phyloP scores from a whole-genome alignment of 352 stramenopile genomes.

The Phytophthora citrophthora region DNA sequence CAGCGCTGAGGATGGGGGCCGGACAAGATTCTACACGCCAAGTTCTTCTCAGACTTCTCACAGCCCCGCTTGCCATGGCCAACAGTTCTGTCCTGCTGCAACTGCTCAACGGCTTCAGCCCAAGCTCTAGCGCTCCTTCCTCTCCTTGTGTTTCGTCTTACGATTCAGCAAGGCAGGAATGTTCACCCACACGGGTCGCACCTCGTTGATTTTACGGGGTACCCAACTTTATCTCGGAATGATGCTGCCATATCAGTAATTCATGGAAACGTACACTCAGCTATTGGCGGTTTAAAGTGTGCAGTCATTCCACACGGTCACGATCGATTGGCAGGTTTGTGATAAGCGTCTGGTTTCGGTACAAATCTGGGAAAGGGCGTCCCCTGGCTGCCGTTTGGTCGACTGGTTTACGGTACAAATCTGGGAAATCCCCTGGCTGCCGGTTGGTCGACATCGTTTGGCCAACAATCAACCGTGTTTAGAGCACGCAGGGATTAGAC shows the following conservation, averaged over 20 bases:
- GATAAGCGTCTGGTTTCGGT: slow-evolving; percentile 10
- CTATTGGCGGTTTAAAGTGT: neutral
- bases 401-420: slow-evolving; percentile 13
- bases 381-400: neutral
- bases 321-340: slow-evolving; percentile 2
- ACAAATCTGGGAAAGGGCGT: slow-evolving; percentile 16
- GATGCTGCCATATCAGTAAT: slow-evolving; percentile 2
- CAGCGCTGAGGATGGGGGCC: neutral
- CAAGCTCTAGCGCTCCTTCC: too few relatives aligned
- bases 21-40: neutral
- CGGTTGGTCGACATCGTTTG: slow-evolving; percentile 14
- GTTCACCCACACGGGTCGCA: too few relatives aligned
- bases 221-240: neutral
- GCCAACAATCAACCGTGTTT: slow-evolving; percentile 25
- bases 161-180: too few relatives aligned
- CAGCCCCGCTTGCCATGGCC: too few relatives aligned
- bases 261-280: too few relatives aligned
- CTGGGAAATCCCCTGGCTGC: slow-evolving; percentile 7
- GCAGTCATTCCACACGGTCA: slow-evolving; percentile 8
- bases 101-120: too few relatives aligned
- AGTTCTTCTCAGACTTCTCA: neutral
- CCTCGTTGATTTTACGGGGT: neutral
- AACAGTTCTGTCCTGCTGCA: too few relatives aligned
- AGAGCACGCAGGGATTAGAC: slow-evolving; percentile 20
- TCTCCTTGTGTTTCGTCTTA: too few relatives aligned